Base-by-base conservation (phyloP, 768 basidiomycete species). In the Xerocomus brunneocitrinus region DNA sequence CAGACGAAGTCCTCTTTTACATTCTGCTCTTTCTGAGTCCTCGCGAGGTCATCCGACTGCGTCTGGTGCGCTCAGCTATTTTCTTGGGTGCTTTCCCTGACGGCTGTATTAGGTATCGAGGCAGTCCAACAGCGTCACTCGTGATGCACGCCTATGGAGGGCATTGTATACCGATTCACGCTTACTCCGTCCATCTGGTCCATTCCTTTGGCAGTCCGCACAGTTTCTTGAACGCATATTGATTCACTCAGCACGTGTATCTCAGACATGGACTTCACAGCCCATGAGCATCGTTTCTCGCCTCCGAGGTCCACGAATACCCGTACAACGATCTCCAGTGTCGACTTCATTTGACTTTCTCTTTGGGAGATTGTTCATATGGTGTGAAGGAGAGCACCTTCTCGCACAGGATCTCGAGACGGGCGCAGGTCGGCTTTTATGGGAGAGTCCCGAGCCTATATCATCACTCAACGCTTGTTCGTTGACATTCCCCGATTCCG, bases 311-410 rank as follows among this genome's bases (percentile, higher is more conserved):
- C 62, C 62, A 47, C 56, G 52, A 14, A 51, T 63, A 61, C 31
- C 52, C 3, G 5, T 13, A 19, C 58, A 49, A 24, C 48, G 42
- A 12, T 64, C 52, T 40, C 49, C 58, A 4, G 32, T 49, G 8
- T 64, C 62, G 34, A 54, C 56, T 8, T 16, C 62, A 0, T 63
- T 47, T n/a, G 57, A 56, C 36, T 63, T 65, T 55, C 57, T 65
- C 44, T 65, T 59, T 12, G 63, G 63, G 36, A 59, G 63, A 35
- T 32, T 57, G 54, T 58, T 64, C 28, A 57, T 64, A 25, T 65
- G 57, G 62, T 57, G 47, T 27, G 63, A 64, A 49, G 52, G 39
- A 7, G 53, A 53, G 10, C 63, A 62, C 28, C 49, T 65, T 38
- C 41, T 65, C 19, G 54, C 55, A 10, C 55, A 59, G 47, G 55